phyloP scores from a whole-genome alignment of 306 rosid genomes.

The Gleditsia sinensis region DNA sequence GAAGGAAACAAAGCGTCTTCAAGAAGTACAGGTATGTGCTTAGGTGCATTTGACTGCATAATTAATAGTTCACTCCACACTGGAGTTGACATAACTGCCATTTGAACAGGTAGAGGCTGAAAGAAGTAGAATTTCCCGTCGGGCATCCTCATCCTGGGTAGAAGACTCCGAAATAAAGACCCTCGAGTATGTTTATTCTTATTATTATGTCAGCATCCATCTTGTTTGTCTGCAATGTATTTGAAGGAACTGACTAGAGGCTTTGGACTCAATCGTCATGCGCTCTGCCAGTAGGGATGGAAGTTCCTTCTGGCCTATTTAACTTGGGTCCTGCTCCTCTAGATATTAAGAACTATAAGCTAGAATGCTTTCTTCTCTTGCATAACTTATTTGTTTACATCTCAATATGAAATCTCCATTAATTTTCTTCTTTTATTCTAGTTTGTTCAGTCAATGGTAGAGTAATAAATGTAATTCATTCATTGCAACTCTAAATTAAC shows the following conservation, averaged over 20 bases:
- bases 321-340: not conserved
- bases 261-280: conserved; percentile 15
- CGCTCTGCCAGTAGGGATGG: conserved; percentile 10
- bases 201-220: conserved; percentile 14
- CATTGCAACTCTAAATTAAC: not conserved
- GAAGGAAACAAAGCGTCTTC: conserved; percentile 88
- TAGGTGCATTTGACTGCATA: conserved; percentile 34
- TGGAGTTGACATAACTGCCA: conserved; percentile 34
- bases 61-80: conserved; percentile 2
- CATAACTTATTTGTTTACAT: not conserved
- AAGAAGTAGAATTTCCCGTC: conserved; percentile 75
- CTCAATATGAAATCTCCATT: conserved; percentile 1
- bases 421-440: conserved; percentile 25
- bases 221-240: conserved; percentile 33
- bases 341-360: not conserved
- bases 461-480: conserved; percentile 10
- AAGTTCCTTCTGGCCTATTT: conserved; percentile 2
- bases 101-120: conserved; percentile 86
- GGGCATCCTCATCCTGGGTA: conserved; percentile 92
- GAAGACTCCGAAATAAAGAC: conserved; percentile 87
- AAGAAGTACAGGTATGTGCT: conserved; percentile 78
- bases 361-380: conserved; percentile 24
- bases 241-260: conserved; percentile 15
- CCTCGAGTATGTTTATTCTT: conserved; percentile 78
- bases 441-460: conserved; percentile 11